A percentile compares a stretch with the other conserved stretches of the same genome.
These are phyloP conservation scores for Candida incommunis DNA, from an alignment of 805 yeast genomes.

Conservation along the genomic window DNA sequence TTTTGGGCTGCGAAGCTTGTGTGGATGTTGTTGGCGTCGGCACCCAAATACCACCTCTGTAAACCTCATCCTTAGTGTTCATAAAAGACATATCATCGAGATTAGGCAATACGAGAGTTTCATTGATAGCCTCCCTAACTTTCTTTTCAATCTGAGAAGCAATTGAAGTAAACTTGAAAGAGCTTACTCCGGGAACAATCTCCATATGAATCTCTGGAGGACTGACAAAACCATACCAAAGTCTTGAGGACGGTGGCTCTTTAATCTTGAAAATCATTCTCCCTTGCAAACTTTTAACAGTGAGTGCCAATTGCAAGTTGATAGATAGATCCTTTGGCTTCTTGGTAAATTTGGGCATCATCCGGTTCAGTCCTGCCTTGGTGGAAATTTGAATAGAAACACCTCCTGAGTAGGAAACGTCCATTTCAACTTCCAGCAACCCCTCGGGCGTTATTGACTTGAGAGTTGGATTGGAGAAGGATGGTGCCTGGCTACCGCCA, in stretches of 20 bases:
- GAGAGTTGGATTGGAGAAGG: conserved; percentile 57
- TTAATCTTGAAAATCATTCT: conserved; percentile 55
- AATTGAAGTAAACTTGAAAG: conserved; percentile 61
- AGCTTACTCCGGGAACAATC: conserved; percentile 83
- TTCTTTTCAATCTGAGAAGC: conserved; percentile 69
- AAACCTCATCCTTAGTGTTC: conserved; percentile 51
- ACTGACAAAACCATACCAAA: conserved; percentile 79
- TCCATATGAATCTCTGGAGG: conserved; percentile 65
- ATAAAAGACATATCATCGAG: conserved; percentile 79
- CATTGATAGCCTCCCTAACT: conserved; percentile 64
- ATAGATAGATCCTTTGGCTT: conserved; percentile 41
- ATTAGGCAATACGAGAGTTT: conserved; percentile 68
- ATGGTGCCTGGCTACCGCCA: conserved; percentile 73
- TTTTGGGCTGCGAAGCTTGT: conserved; percentile 1
- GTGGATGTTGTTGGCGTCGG: conserved; percentile 8
- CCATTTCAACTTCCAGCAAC: conserved; percentile 42
- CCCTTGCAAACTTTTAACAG: conserved; percentile 58
- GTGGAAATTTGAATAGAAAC: conserved; percentile 67
- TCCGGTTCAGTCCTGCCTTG: conserved; percentile 54
- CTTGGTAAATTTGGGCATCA: conserved; percentile 60
- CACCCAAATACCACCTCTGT: conserved; percentile 92
- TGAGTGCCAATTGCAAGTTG: conserved; percentile 55
- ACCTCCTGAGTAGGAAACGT: conserved; percentile 62
- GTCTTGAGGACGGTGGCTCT: conserved; percentile 79
- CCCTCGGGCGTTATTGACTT: conserved; percentile 71